Evolutionary conservation across 768 basidiomycete species (phyloP).

Genomic region (Calvatia gigantea): DNA sequence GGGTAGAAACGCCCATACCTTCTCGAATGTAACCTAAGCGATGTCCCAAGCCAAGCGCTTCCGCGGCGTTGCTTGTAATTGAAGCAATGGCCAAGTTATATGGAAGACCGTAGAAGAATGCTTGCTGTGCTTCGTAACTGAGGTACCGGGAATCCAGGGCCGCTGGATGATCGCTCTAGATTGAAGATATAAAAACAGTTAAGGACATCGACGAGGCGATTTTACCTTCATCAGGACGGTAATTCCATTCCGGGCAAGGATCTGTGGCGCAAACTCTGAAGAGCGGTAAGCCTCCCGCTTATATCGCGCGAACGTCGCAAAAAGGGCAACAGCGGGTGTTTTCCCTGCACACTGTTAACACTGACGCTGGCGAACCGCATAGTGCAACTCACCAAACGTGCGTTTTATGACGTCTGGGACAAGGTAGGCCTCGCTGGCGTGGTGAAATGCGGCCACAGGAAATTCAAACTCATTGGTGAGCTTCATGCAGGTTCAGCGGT

Average conservation of each 20-base stretch:
- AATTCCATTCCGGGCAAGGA: slow-evolving; percentile 66
- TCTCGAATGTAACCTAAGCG: slow-evolving; percentile 75
- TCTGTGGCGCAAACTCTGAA: slow-evolving; percentile 75
- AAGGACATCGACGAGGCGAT: not conserved
- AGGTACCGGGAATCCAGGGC: slow-evolving; percentile 69
- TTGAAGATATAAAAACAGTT: not conserved
- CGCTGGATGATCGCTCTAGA: slow-evolving; percentile 60
- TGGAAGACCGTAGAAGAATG: slow-evolving; percentile 76
- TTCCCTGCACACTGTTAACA: slow-evolving; percentile 38
- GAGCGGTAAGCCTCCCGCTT: slow-evolving; percentile 83
- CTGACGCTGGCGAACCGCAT: not conserved
- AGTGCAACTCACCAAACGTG: slow-evolving; percentile 48
- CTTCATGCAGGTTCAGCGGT: slow-evolving; percentile 30
- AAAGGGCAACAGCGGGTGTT: slow-evolving; percentile 75
- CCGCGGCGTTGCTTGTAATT: slow-evolving; percentile 72
- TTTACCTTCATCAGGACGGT: slow-evolving; percentile 72
- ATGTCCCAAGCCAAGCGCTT: slow-evolving; percentile 72
- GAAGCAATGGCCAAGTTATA: slow-evolving; percentile 66
- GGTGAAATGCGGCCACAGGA: slow-evolving; percentile 72
- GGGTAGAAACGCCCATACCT: slow-evolving; percentile 35
- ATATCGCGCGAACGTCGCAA: slow-evolving; percentile 55
- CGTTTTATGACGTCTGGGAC: slow-evolving; percentile 75
- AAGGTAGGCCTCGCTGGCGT: slow-evolving; percentile 80
- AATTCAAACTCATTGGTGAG: slow-evolving; percentile 85
- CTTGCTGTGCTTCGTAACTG: slow-evolving; percentile 82